phyloP scores from a whole-genome alignment of 2,329 filamentous ascomycete species.

The Thermoascus crustaceus region DNA sequence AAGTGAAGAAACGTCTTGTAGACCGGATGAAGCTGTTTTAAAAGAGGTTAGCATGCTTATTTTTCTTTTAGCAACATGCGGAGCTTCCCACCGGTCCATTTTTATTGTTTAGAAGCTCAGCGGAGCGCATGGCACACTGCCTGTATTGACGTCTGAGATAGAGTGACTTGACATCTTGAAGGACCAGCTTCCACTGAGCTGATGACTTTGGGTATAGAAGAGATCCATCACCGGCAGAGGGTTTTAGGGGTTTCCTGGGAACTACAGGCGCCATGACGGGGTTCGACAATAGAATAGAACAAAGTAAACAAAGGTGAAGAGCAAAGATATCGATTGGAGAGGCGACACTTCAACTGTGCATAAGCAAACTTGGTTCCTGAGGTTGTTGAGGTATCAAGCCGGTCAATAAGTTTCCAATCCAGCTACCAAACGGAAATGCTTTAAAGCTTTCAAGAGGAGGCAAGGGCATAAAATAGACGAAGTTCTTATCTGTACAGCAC shows the following conservation, averaged over 20 bases:
- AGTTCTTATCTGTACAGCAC: no score
- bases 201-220: slow-evolving; percentile 5
- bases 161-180: slow-evolving; percentile 28
- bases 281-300: neutral
- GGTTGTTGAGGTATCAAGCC: no score
- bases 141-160: slow-evolving; percentile 33
- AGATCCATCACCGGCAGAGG: neutral
- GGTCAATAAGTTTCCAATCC: no score
- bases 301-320: no score
- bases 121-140: slow-evolving; percentile 28
- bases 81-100: slow-evolving; percentile 22
- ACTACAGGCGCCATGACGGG: neutral
- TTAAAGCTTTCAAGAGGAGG: no score
- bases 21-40: slow-evolving; percentile 29
- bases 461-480: no score
- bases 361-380: no score
- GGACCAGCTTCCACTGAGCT: slow-evolving; percentile 25
- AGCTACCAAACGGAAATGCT: no score
- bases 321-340: no score
- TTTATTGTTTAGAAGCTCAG: slow-evolving; percentile 20
- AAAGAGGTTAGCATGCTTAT: no score
- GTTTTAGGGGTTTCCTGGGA: neutral
- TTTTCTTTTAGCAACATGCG: no score
- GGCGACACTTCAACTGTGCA: no score
- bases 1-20: slow-evolving; percentile 37